Base-by-base conservation (phyloP, 1,284 basidiomycete species). In the Sanghuangporus weigelae region DNA sequence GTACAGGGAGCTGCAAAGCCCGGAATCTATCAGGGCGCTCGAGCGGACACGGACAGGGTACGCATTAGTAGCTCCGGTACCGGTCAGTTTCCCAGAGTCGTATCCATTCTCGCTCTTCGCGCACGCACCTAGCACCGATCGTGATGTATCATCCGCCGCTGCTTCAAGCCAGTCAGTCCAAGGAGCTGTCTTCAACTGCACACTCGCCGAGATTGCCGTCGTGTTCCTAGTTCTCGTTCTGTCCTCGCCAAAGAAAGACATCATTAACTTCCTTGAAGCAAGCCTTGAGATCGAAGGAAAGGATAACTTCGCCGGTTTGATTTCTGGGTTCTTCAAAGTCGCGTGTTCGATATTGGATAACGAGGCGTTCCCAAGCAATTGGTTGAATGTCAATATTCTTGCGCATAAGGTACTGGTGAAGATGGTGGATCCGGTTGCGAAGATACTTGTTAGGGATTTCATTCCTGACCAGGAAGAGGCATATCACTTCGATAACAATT, bases 301-400 rank as follows among this genome's bases (percentile, higher is more conserved):
- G 35, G 89, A 90, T n/a, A 84, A 90, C 60, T 87, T 93, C 60
- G 82, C 90, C 8, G 72, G 77, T 4, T 80, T 95, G 16, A 78
- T 98, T 19, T 82, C 82, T 10, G 84, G 89, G 63, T 86, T 95
- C 67, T 97, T 97, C 80, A 87, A 84, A 61, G 90, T 95, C 26
- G 86, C 88, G 2, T 82, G 81, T 2, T 96, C 94, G 7, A 91
- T 98, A 60, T 77, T 98, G 65, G 83, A 87, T 67, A 92, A 93
- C 70, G 90, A 96, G 53, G 92, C 95, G 0, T 98, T 94, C 80
- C 95, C 96, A 0, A 84, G 81, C 67, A 89, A 87, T 53, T 98
- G 96, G 96, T 81, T 98, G 67, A 98, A 96, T 67, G 85, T 96
- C 69, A 94, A 93, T 68, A 88, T 97, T 60, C 80, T 98, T 66